A percentile compares a stretch with the other conserved stretches of the same genome.
These are phyloP conservation scores for Vachellia collinsii DNA, from an alignment of 306 rosid species.

Conservation along the genomic window DNA sequence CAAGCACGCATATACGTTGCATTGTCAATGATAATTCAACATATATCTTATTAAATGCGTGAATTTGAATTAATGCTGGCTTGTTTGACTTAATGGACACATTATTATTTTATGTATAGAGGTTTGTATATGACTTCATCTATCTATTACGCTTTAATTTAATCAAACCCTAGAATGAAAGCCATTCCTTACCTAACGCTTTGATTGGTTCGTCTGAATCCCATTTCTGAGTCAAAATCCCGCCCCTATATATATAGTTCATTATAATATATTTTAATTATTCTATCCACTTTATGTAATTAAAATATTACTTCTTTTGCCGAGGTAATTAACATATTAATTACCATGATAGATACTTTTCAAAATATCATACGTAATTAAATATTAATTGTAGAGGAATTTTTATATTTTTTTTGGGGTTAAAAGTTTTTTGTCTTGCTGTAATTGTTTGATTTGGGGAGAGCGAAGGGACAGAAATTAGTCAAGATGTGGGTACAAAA, in stretches of 20 bases:
- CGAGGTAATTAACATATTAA: no score
- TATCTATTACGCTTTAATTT: not conserved
- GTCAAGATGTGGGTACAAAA: not conserved
- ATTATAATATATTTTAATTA: not conserved
- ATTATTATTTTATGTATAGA: not conserved
- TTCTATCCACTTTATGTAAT: not conserved
- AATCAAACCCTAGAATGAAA: not conserved
- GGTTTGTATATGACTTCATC: not conserved
- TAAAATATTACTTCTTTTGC: no score
- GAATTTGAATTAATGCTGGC: not conserved
- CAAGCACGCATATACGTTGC: not conserved
- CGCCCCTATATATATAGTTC: not conserved
- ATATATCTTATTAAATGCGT: not conserved
- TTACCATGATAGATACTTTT: not conserved
- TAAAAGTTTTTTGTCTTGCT: not conserved
- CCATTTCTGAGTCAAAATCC: not conserved
- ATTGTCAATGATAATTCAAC: not conserved
- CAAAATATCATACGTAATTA: not conserved
- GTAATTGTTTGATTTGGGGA: not conserved
- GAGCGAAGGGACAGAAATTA: not conserved
- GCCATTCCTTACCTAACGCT: not conserved
- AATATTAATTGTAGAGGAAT: not conserved
- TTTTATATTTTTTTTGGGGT: not conserved
- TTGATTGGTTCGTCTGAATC: conserved; percentile 1
- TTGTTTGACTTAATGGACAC: not conserved